A percentile compares a stretch with the other conserved stretches of the same genome.
Evolutionary conservation across 495 filamentous ascomycete species (phyloP).

Genomic region (Penicilliopsis zonata): DNA sequence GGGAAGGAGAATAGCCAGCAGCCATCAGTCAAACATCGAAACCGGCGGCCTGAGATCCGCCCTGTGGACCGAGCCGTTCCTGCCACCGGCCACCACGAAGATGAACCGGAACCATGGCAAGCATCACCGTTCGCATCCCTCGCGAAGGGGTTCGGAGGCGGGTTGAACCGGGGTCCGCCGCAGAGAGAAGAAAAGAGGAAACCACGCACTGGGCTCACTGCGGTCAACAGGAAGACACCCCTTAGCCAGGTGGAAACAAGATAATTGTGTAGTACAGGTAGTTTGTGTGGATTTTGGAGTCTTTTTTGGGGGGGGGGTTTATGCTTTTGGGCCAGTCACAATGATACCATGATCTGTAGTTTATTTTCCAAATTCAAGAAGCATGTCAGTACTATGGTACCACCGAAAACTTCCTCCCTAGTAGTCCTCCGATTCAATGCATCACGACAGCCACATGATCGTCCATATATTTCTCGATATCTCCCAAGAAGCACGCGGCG

Average conservation of each 20-base stretch:
- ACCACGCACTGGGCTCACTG: not conserved
- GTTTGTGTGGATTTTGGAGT: no score
- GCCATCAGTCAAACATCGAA: not conserved
- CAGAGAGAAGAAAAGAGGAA: slow-evolving; percentile 15
- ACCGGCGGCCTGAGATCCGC: not conserved
- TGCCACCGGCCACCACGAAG: slow-evolving; percentile 11
- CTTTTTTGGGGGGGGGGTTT: no score
- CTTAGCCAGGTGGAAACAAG: slow-evolving; percentile 1
- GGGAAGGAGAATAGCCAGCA: not conserved
- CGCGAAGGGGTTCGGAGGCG: slow-evolving; percentile 31
- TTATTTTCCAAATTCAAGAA: no score
- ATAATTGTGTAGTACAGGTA: no score
- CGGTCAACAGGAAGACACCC: not conserved
- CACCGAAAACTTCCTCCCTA: no score
- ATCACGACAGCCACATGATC: slow-evolving; percentile 59
- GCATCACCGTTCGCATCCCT: slow-evolving; percentile 34
- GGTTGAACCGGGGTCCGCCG: slow-evolving; percentile 27
- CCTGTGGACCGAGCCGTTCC: not conserved
- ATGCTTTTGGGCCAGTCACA: no score
- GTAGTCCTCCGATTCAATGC: no score
- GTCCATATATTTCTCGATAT: slow-evolving; percentile 56
- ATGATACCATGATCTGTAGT: no score
- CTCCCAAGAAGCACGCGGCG: slow-evolving; percentile 49
- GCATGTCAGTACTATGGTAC: no score
- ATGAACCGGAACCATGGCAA: slow-evolving; percentile 29